Percentiles rank a stretch among this genome's conserved stretches.
These are phyloP conservation scores for Dothideomycetes sp. DNA, from an alignment of 2,329 filamentous ascomycete species.

Conservation along the genomic window DNA sequence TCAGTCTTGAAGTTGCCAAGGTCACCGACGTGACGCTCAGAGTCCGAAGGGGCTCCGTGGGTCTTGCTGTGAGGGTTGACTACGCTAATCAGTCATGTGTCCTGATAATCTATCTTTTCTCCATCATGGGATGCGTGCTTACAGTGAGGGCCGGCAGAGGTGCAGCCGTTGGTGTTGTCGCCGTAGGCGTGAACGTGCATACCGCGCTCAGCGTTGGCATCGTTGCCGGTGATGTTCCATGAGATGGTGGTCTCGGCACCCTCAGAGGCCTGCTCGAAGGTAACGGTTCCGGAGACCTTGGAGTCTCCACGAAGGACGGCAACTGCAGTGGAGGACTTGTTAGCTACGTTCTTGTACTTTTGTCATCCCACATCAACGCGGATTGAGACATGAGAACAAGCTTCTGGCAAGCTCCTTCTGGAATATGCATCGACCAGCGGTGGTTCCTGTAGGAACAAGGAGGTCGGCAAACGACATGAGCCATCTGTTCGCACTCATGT, in stretches of 20 bases:
- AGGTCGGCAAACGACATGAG: too few species aligned
- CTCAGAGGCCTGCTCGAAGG: slow-evolving; percentile 88
- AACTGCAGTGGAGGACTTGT: slow-evolving; percentile 44
- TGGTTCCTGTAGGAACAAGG: too few species aligned
- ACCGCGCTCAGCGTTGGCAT: slow-evolving; percentile 90
- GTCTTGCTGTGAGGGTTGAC: slow-evolving; percentile 93
- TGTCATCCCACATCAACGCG: too few species aligned
- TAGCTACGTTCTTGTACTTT: not conserved
- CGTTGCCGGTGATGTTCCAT: slow-evolving; percentile 87
- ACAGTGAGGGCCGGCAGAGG: slow-evolving; percentile 96
- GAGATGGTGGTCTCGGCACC: slow-evolving; percentile 71
- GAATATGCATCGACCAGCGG: not conserved
- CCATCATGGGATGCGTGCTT: slow-evolving; percentile 29
- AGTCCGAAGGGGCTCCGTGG: slow-evolving; percentile 78
- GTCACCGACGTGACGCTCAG: slow-evolving; percentile 88
- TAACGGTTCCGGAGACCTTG: slow-evolving; percentile 85
- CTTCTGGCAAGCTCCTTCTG: not conserved
- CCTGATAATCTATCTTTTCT: not conserved
- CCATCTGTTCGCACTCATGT: not conserved
- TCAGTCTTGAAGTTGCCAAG: slow-evolving; percentile 96
- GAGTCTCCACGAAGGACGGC: slow-evolving; percentile 96
- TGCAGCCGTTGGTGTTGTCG: slow-evolving; percentile 99
- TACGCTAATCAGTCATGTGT: slow-evolving; percentile 27
- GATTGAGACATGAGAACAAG: not conserved
- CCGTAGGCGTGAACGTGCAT: slow-evolving; percentile 99